Conservation (phyloP, 768 basidiomycete genomes). For the Hydnum rufescens region DNA sequence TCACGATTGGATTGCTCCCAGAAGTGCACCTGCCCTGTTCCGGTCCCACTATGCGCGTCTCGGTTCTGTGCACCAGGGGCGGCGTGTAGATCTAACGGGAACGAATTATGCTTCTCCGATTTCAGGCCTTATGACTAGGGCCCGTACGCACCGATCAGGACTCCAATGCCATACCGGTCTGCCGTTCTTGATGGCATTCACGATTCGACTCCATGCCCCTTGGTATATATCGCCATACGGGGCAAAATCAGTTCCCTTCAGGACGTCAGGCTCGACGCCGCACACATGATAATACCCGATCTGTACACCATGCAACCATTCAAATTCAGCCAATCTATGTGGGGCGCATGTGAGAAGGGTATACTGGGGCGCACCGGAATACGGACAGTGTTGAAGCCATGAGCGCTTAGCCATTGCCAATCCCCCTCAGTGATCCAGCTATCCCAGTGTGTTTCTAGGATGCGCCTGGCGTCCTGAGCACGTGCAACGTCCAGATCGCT, state of each 20-base stretch:
- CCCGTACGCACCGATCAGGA: conserved; percentile 42
- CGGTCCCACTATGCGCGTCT: conserved; percentile 19
- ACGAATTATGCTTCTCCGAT: background rate
- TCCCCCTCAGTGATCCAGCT: conserved; percentile 60
- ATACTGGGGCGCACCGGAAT: conserved; percentile 29
- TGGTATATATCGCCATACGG: conserved; percentile 14
- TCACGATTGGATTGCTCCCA: conserved; percentile 16
- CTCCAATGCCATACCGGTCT: conserved; percentile 38
- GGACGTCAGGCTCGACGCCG: conserved; percentile 33
- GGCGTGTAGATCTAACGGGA: conserved; percentile 41
- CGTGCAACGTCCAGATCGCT: conserved; percentile 18
- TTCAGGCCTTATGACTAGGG: no score
- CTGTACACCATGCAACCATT: conserved; percentile 24
- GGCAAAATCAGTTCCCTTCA: conserved; percentile 47
- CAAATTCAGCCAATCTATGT: background rate
- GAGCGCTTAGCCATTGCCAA: conserved; percentile 32
- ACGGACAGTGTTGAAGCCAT: conserved; percentile 39
- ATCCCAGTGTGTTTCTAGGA: conserved; percentile 23
- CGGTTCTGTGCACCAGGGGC: conserved; percentile 59
- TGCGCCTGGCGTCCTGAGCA: conserved; percentile 15
- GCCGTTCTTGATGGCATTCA: conserved; percentile 40
- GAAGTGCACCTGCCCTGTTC: conserved; percentile 12
- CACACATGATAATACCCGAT: conserved; percentile 59
- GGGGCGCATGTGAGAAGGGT: background rate
- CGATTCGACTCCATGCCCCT: conserved; percentile 51